phyloP scores from a whole-genome alignment of 192 early-diverging fungal genomes.

The Phlyctochytrium bullatum region DNA sequence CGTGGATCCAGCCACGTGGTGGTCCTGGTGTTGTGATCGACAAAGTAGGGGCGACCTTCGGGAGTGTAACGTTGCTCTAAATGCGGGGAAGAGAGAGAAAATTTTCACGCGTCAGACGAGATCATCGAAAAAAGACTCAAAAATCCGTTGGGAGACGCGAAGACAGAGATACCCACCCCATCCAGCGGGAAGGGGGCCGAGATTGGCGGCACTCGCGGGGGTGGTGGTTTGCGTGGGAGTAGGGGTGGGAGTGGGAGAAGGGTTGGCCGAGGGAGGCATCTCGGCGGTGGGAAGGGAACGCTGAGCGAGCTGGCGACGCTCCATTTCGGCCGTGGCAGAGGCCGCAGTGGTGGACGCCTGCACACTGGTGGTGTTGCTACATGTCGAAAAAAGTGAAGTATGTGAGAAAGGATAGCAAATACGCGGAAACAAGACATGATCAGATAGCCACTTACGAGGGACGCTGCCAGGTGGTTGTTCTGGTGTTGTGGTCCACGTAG shows the following conservation, averaged over 20 bases:
- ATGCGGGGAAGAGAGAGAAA: slow-evolving; percentile 76
- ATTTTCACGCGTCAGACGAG: slow-evolving; percentile 58
- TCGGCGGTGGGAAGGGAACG: slow-evolving; percentile 72
- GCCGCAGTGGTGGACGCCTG: neutral
- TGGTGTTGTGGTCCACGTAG: slow-evolving; percentile 98
- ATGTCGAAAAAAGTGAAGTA: neutral
- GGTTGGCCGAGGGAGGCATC: slow-evolving; percentile 19
- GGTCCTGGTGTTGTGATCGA: slow-evolving; percentile 96
- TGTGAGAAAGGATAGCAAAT: slow-evolving; percentile 6
- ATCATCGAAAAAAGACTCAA: slow-evolving; percentile 11
- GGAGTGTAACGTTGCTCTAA: slow-evolving; percentile 41
- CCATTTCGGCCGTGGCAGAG: slow-evolving; percentile 57
- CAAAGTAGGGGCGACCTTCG: slow-evolving; percentile 92
- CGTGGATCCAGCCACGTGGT: slow-evolving; percentile 93
- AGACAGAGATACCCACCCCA: slow-evolving; percentile 26
- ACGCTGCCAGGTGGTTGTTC: slow-evolving; percentile 90
- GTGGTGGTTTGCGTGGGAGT: slow-evolving; percentile 11
- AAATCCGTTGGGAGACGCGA: neutral
- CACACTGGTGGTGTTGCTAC: slow-evolving; percentile 16
- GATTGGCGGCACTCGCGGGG: slow-evolving; percentile 38
- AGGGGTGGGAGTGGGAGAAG: slow-evolving; percentile 8
- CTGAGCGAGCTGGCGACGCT: slow-evolving; percentile 78
- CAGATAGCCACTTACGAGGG: slow-evolving; percentile 34
- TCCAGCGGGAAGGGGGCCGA: slow-evolving; percentile 76
- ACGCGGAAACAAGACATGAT: neutral